Conservation (phyloP, 352 stramenopile genomes). For the Phytophthora hibernalis region DNA sequence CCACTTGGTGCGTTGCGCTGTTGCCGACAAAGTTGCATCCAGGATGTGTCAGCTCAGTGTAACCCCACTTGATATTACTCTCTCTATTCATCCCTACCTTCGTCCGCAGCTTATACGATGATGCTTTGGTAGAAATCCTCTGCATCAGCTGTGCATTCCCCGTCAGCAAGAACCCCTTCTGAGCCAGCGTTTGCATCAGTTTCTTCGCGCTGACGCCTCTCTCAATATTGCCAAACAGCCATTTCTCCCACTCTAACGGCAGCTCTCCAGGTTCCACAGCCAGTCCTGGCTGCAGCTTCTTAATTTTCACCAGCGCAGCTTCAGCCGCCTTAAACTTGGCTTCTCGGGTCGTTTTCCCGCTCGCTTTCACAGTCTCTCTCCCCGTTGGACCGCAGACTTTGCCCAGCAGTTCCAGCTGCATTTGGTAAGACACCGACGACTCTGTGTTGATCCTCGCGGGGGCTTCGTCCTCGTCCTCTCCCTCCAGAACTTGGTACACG, state of each 20-base stretch:
- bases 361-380: conserved; percentile 45
- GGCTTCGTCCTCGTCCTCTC: conserved; percentile 38
- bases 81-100: conserved; percentile 37
- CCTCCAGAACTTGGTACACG: conserved; percentile 60
- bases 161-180: conserved; percentile 71
- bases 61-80: neutral
- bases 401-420: conserved; percentile 59
- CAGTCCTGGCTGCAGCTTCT: conserved; percentile 69
- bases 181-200: conserved; percentile 54
- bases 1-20: conserved; percentile 47
- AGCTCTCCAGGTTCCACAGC: conserved; percentile 60
- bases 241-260: conserved; percentile 58
- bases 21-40: conserved; percentile 21
- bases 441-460: neutral
- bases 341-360: conserved; percentile 67
- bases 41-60: conserved; percentile 14
- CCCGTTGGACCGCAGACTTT: conserved; percentile 58
- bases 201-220: conserved; percentile 50
- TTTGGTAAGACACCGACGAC: conserved; percentile 29
- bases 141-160: conserved; percentile 68
- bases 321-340: conserved; percentile 80
- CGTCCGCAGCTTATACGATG: conserved; percentile 53
- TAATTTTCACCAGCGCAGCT: conserved; percentile 55
- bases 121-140: conserved; percentile 60
- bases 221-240: conserved; percentile 76